Conservation (phyloP, 176 grass and related monocot species). For the Zoysia pacifica region DNA sequence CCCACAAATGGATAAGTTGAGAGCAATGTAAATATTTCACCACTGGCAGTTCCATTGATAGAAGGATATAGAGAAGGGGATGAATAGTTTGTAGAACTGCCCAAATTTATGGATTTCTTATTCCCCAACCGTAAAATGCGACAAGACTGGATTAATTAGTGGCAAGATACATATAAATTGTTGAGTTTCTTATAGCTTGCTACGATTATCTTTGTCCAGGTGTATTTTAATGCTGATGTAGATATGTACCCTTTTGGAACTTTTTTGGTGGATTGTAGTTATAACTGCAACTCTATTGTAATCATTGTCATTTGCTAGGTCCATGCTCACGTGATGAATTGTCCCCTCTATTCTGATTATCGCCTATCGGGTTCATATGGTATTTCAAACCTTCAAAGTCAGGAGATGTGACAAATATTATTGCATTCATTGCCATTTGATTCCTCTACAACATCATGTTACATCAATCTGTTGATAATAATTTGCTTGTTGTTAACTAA, state of each 20-base stretch:
- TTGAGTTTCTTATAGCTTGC: background rate
- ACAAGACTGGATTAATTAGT: background rate
- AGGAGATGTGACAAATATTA: background rate
- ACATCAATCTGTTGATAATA: background rate
- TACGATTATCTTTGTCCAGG: background rate
- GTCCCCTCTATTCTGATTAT: background rate
- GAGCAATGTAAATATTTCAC: background rate
- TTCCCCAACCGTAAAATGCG: background rate
- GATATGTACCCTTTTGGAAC: background rate
- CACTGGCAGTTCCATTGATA: background rate
- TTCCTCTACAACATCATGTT: slow-evolving; percentile 8
- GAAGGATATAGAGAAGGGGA: background rate
- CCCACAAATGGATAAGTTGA: background rate
- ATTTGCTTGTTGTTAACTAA: slow-evolving; percentile 5
- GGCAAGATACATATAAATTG: background rate
- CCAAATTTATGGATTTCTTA: slow-evolving; percentile 3
- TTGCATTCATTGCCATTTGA: background rate
- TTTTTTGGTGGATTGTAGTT: background rate
- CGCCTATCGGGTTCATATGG: too few relatives aligned
- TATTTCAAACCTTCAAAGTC: background rate
- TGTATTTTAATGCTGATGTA: background rate
- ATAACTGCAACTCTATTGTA: background rate
- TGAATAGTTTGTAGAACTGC: background rate
- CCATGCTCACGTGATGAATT: background rate
- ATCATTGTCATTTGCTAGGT: background rate